Evolutionary conservation across 192 early-diverging fungal species (phyloP), one percentile per base, ranked within the genome.

Genomic region (Coemansia sp.): DNA sequence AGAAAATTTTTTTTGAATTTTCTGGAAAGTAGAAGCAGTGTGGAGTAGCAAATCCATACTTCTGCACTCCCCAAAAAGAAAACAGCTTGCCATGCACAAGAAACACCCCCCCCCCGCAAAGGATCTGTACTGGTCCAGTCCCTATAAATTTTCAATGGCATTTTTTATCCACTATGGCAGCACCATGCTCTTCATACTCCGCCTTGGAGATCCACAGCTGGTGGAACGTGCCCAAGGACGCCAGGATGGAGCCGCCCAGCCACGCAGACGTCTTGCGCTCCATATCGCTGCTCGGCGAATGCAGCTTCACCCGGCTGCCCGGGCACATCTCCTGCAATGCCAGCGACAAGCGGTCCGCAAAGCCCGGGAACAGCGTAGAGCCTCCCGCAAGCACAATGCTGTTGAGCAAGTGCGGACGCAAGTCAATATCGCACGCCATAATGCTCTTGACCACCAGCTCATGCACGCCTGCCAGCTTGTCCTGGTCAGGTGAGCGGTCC

Each of bases 151-250:
- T n/a, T n/a, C 78, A 90, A 60, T 86, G 80, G 59, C 88, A 89
- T 50, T 89, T 91, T 57, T 90, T 94, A 67, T 96, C 94, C 6
- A 97, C 88, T 57, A 89, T 86, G 11, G 79, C 77, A 26, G 87
- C 81, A 42, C 91, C 91, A 33, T 82, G 80, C 65, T 99, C 97
- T 30, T 92, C 87, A 63, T 96, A 99, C 72, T 99, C 94, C 18
- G 91, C 81, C 59, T 88, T 89, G 21, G 94, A 96, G 9, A 99
- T 89, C 97, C 97, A 99, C 49, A 99, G 81, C 78, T 97, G 97
- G 63, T 97, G 94, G 83, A 99, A 99, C 0, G 93, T 94, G 55
- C 94, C 93, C 54, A 99, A 63, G 3, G 93, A 95, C 2, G 92
- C 87, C 47, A 99, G 75, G 38, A 99, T 93, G 0, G 95, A 97